Conservation (phyloP, 163 green algal genomes). For the Trebouxiophyceae sp. region DNA sequence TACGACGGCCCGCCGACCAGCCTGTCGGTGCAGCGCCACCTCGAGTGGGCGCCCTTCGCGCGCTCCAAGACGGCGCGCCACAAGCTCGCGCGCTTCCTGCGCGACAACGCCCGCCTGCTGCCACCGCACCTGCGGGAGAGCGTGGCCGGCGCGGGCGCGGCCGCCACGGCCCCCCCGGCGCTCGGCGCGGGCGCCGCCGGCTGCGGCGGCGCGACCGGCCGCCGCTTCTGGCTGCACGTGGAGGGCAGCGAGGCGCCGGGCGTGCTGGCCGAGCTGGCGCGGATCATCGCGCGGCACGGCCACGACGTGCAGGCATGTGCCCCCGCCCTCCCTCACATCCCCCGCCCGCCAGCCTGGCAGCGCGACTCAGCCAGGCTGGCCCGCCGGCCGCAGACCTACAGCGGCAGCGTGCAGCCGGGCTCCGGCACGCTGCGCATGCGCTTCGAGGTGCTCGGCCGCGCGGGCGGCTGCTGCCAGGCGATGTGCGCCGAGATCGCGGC, state of each 20-base stretch:
- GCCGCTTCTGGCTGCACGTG: constrained; percentile 36
- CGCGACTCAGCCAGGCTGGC: neutral
- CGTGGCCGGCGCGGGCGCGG: constrained; percentile 4
- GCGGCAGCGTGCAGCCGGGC: neutral
- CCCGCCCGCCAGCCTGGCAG: too few relatives aligned
- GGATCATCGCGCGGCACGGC: constrained; percentile 34
- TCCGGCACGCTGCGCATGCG: neutral
- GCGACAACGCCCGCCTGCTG: constrained; percentile 25
- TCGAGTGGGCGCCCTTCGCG: constrained; percentile 31
- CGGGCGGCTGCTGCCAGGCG: neutral
- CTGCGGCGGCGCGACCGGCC: neutral
- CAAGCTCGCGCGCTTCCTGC: constrained; percentile 64
- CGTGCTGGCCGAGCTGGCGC: constrained; percentile 49
- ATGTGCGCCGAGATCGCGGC: neutral
- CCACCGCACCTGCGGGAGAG: neutral
- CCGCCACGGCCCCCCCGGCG: neutral
- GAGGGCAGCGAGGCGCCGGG: constrained; percentile 46
- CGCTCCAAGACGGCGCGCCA: constrained; percentile 49
- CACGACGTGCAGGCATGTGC: constrained; percentile 50
- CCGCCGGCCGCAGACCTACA: neutral
- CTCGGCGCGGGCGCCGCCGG: neutral
- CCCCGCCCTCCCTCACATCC: neutral
- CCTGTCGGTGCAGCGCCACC: constrained; percentile 3
- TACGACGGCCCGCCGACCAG: constrained; percentile 32
- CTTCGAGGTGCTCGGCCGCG: neutral